Percentiles rank a stretch among this genome's conserved stretches.
Evolutionary conservation across 1,139 yeast species (phyloP).

Genomic region (Saccharomyces hybrid): DNA sequence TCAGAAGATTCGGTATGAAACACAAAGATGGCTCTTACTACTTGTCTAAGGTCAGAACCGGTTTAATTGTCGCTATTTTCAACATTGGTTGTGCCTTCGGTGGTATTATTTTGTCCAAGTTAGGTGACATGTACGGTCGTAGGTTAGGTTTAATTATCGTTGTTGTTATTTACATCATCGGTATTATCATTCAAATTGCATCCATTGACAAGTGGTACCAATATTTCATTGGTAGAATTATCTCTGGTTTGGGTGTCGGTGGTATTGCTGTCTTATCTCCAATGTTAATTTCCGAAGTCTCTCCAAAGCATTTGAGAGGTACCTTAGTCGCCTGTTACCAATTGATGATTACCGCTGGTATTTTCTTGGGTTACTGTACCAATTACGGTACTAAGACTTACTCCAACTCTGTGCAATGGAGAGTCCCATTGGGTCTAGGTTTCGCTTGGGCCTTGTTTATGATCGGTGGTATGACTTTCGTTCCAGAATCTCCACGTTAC

Average conservation of each 20-base stretch:
- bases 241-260: slow-evolving; percentile 62
- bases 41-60: slow-evolving; percentile 35
- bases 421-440: slow-evolving; percentile 52
- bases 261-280: slow-evolving; percentile 56
- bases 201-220: slow-evolving; percentile 47
- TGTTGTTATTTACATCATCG: slow-evolving; percentile 52
- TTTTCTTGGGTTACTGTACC: slow-evolving; percentile 56
- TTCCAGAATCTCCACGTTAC: slow-evolving; percentile 78
- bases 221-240: slow-evolving; percentile 53
- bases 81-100: slow-evolving; percentile 7
- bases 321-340: slow-evolving; percentile 57
- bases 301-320: slow-evolving; percentile 66
- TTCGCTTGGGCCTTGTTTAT: slow-evolving; percentile 40
- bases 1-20: slow-evolving; percentile 39
- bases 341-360: slow-evolving; percentile 56
- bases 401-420: slow-evolving; percentile 50
- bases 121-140: slow-evolving; percentile 58
- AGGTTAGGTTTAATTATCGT: slow-evolving; percentile 50
- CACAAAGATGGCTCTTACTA: slow-evolving; percentile 34
- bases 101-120: slow-evolving; percentile 27
- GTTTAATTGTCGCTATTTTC: slow-evolving; percentile 5
- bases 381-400: slow-evolving; percentile 49
- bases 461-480: slow-evolving; percentile 49
- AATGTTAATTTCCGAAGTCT: slow-evolving; percentile 56
- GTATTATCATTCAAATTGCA: slow-evolving; percentile 57